Percentiles rank a stretch among this genome's conserved stretches.
Evolutionary conservation across 2,329 filamentous ascomycete genomes (phyloP).

Genomic region (Epichloe uncinata): DNA sequence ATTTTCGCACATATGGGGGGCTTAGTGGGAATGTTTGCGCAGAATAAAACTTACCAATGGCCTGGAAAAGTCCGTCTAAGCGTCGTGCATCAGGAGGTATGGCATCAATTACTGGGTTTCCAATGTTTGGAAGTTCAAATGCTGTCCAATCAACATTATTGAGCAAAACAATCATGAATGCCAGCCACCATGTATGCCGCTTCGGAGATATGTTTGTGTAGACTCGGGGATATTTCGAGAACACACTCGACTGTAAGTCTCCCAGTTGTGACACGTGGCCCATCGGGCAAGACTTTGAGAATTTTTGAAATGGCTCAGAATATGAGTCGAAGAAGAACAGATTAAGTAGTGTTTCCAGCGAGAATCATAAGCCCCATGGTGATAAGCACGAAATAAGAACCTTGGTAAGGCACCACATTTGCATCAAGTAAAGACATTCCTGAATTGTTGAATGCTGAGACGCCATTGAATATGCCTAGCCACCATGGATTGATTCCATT

Average conservation of each 20-base stretch:
- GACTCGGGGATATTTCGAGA: conserved; percentile 40
- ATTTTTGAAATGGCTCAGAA: conserved; percentile 32
- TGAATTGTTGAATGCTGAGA: conserved; percentile 59
- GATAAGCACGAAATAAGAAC: conserved; percentile 35
- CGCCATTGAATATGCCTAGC: conserved; percentile 53
- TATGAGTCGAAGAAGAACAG: conserved; percentile 46
- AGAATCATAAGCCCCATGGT: conserved; percentile 45
- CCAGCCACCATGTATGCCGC: conserved; percentile 50
- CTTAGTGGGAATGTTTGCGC: not conserved
- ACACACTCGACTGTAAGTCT: conserved; percentile 41
- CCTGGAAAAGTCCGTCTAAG: conserved; percentile 53
- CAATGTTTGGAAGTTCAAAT: conserved; percentile 53
- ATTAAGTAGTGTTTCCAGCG: conserved; percentile 54
- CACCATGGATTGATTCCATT: conserved; percentile 56
- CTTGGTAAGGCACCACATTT: conserved; percentile 50
- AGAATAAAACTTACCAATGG: conserved; percentile 28
- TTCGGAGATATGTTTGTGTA: conserved; percentile 53
- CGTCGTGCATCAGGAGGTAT: conserved; percentile 41
- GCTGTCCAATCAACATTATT: conserved; percentile 36
- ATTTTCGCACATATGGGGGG: not conserved
- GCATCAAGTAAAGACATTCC: conserved; percentile 55
- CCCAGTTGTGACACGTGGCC: conserved; percentile 14
- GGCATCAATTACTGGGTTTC: conserved; percentile 39
- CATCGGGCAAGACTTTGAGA: not conserved
- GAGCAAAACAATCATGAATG: conserved; percentile 41